Base-by-base conservation (phyloP, 2,329 filamentous ascomycete species). In the Eutypella sp. region DNA sequence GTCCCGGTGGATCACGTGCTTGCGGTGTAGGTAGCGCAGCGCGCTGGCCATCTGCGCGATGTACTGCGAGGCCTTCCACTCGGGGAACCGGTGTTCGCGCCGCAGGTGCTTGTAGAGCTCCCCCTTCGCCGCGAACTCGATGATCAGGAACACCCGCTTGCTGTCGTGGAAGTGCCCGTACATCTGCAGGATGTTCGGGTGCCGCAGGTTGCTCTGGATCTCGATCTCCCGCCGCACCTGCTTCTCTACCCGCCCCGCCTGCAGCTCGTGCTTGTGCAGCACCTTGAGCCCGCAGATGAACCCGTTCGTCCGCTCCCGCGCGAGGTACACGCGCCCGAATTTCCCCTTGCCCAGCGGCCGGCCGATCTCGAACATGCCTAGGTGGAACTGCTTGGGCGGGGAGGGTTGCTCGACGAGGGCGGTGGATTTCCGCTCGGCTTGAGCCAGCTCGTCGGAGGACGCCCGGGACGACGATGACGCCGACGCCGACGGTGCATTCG, bases 1-100 rank as follows among this genome's bases (percentile, higher is more conserved):
- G 60, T 97, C 91, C 48, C 91, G 81, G 69, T 97, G 92, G 72
- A 97, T 97, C 57, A 97, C 88, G 66, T 96, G 90, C 73, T 97
- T 97, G 66, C 89, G 89, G 73, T 96, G 91, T 39, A 96, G 78
- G 63, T 96, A 97, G 56, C 85, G 84, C 57, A 96, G 72, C 0
- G 90, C 90, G 38, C 85, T 85, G n/a, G 87, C 87, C 88, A 93
- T 93, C 67, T 95, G 89, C 2, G 88, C 88, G 52, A 93, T 82
- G 66, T 92, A 95, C 69, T 90, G 85, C 22, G 88, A 87, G 8
- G 89, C 87, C 66, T 89, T 89, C 81, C 84, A 88, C 66, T 95
- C 89, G 3, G 87, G 84, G 66, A 95, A 95, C 39, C 84, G 80
- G 67, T 80, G 81, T 64, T 89, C 88, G 59, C 82, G 82, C 45